Evolutionary conservation across 345 rosid genomes (phyloP).

Genomic region (Raphanus raphanistrum): DNA sequence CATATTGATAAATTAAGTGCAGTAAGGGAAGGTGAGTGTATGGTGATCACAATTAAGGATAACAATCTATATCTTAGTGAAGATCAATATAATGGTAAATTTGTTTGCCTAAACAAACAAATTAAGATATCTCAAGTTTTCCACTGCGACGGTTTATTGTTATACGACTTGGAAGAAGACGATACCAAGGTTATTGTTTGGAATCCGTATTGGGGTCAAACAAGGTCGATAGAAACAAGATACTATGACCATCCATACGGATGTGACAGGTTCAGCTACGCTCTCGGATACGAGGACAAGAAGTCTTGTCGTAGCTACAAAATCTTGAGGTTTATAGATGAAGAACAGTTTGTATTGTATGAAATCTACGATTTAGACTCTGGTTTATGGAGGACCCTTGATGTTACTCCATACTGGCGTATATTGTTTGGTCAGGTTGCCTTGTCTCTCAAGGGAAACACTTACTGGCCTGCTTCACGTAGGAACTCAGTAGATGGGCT

Average conservation of each 20-base stretch:
- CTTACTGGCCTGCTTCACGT: too few relatives aligned
- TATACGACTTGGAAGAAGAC: not conserved
- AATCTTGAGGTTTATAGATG: too few relatives aligned
- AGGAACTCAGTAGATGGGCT: too few relatives aligned
- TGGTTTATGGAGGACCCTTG: too few relatives aligned
- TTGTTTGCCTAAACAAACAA: not conserved
- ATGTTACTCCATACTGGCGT: too few relatives aligned
- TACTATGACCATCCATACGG: not conserved
- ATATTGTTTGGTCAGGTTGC: too few relatives aligned
- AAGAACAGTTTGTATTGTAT: too few relatives aligned
- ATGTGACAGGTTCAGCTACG: not conserved
- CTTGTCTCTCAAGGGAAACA: too few relatives aligned
- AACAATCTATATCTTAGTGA: not conserved
- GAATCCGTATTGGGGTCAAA: not conserved
- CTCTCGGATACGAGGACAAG: not conserved
- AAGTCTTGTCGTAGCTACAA: not conserved
- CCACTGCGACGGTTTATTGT: not conserved
- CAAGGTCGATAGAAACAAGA: not conserved
- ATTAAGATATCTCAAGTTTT: not conserved
- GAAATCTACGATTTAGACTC: too few relatives aligned
- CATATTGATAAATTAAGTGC: not conserved
- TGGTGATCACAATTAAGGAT: not conserved
- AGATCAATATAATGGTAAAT: not conserved
- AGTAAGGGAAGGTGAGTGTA: not conserved
- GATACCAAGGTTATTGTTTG: not conserved